Base-by-base conservation (phyloP, 257 asterid genomes). In the Gynochthodes officinalis region DNA sequence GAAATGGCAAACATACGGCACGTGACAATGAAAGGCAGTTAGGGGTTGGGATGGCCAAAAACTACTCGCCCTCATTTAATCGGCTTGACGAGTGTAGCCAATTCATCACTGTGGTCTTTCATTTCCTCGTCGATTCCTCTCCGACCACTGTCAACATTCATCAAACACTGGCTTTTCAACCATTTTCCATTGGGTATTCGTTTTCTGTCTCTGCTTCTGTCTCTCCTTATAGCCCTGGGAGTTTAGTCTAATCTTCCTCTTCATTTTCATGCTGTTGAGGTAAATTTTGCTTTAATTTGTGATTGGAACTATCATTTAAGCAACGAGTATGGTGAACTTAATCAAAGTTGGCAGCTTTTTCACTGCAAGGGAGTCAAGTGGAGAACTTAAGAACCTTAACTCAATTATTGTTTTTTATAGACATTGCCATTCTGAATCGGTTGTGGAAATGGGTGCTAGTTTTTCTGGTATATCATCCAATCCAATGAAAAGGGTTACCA, bases 31-130 rank as follows among this genome's bases (percentile, higher is more conserved):
- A 19, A 23, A 42, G 21, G n/a, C n/a, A n/a, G n/a, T n/a, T n/a
- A 0, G 21, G 43, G 54, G 55, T 18, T 27, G 40, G 28, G 44
- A 10, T 57, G 46, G 15, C 32, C 23, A 23, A 55, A 15, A 55
- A 27, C 28, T 54, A 43, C 55, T 71, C 64, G 73, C 65, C 70
- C 65, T 53, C 39, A 15, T 23, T 72, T 65, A 55, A 39, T 73
- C 71, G 78, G 61, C 69, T 57, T 7, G 63, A 53, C 81, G 70
- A 53, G 60, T 55, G 37, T n/a, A n/a, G n/a, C 76, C 52, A 73
- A 73, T 69, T 69, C 77, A 73, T 80, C 82, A 79, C 84, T 79
- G 84, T 73, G 7, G 74, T 77, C 18, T 77, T 71, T 75, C 82
- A 77, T 63, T 77, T 81, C 78, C 75, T 77, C 78, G 52, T 68